A percentile compares a stretch with the other conserved stretches of the same genome.
These are phyloP conservation scores for Eucalyptus curtisii DNA, from an alignment of 345 rosid genomes.

Conservation along the genomic window DNA sequence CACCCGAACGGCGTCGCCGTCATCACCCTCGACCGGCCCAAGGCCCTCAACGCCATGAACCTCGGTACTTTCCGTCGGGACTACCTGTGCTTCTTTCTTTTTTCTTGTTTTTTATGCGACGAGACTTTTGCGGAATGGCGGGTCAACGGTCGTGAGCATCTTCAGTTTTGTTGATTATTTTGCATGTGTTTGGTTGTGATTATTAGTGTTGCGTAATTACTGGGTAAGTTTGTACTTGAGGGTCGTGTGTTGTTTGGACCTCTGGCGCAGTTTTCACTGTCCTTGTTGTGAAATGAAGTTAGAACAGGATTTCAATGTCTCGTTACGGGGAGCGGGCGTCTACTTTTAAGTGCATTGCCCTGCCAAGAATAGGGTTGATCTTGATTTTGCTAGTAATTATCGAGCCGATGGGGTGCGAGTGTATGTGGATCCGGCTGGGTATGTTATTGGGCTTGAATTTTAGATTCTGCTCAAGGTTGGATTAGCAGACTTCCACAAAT, in stretches of 20 bases:
- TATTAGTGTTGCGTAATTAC: neutral
- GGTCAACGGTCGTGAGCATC: neutral
- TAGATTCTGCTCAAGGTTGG: neutral
- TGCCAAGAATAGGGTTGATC: neutral
- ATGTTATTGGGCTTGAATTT: neutral
- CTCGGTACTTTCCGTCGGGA: conserved; percentile 19
- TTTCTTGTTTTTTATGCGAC: neutral
- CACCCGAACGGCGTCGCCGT: conserved; percentile 83
- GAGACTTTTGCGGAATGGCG: neutral
- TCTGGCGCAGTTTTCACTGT: neutral
- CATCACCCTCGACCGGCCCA: conserved; percentile 88
- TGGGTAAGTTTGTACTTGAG: neutral
- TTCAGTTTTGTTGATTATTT: neutral
- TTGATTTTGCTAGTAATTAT: neutral
- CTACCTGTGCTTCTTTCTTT: neutral
- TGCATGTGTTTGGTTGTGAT: neutral
- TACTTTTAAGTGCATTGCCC: neutral
- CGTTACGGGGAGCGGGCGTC: neutral
- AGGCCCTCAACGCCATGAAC: conserved; percentile 97
- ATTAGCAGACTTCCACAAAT: neutral
- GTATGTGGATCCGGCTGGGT: neutral
- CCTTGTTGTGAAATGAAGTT: neutral
- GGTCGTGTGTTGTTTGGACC: neutral
- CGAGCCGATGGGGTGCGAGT: neutral
- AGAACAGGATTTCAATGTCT: neutral